Conservation (phyloP, 306 rosid genomes). For the Trifolium pratense region DNA sequence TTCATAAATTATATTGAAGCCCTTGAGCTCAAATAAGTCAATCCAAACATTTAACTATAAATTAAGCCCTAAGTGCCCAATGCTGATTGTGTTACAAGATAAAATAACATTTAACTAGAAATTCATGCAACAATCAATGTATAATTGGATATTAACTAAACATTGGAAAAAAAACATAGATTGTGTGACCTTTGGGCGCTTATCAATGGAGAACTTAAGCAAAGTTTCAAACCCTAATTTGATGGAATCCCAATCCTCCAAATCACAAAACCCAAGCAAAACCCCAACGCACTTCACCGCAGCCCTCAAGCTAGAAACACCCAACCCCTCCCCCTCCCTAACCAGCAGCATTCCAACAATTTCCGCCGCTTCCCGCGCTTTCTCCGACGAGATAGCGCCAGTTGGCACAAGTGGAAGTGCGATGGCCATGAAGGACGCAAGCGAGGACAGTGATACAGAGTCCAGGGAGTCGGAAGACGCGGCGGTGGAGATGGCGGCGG, state of each 20-base stretch:
- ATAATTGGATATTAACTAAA: conserved; percentile 11
- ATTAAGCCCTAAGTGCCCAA: too few species aligned
- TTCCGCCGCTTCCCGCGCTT: conserved; percentile 59
- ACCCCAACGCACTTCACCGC: conserved; percentile 76
- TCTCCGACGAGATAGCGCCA: conserved; percentile 41
- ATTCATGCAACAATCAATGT: background rate
- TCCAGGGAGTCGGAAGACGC: conserved; percentile 54
- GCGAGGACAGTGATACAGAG: conserved; percentile 63
- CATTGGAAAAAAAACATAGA: background rate
- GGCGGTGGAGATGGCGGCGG: conserved; percentile 67
- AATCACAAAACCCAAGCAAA: conserved; percentile 78
- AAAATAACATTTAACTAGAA: conserved; percentile 11
- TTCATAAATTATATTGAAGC: too few species aligned
- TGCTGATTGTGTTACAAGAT: background rate
- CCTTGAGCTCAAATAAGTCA: too few species aligned
- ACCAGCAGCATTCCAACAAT: conserved; percentile 52
- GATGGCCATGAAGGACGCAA: conserved; percentile 71
- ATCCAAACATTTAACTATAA: too few species aligned
- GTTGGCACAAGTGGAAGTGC: conserved; percentile 61
- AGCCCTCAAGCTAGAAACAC: conserved; percentile 66
- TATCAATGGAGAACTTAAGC: conserved; percentile 71
- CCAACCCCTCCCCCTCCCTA: conserved; percentile 57
- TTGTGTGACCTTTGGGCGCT: conserved; percentile 81
- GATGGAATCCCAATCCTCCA: conserved; percentile 75
- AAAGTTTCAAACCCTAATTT: conserved; percentile 72